These are phyloP conservation scores for Hypoxylon sp. DNA, from an alignment of 2,329 filamentous ascomycete species.

Conservation along the genomic window DNA sequence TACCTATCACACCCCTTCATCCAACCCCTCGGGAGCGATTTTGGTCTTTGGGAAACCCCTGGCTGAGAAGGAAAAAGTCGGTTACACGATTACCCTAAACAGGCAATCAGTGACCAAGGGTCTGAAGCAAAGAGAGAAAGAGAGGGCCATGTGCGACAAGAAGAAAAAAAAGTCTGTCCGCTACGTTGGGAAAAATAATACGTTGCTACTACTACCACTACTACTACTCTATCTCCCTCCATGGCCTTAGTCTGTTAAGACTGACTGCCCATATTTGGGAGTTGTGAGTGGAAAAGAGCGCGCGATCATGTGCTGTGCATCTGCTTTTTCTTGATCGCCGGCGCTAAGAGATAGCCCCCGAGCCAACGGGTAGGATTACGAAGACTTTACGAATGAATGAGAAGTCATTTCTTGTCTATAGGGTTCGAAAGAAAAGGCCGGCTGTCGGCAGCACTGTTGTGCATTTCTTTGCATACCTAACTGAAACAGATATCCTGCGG, in stretches of 20 bases:
- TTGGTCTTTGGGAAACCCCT: too few relatives aligned
- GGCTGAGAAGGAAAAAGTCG: slow-evolving; percentile 17
- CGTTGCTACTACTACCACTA: slow-evolving; percentile 6
- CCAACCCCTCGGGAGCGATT: slow-evolving; percentile 18
- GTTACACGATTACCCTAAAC: slow-evolving; percentile 26
- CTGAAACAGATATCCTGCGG: slow-evolving; percentile 37
- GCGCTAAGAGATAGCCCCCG: background rate
- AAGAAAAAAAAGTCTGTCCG: slow-evolving; percentile 16
- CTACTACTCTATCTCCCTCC: slow-evolving; percentile 2
- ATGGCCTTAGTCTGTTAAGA: background rate
- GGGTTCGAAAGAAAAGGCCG: background rate
- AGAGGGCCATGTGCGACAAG: background rate
- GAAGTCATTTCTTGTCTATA: background rate
- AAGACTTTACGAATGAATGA: background rate
- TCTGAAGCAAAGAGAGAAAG: slow-evolving; percentile 25
- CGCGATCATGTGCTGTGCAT: slow-evolving; percentile 1
- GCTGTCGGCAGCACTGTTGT: background rate
- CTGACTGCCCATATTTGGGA: slow-evolving; percentile 4
- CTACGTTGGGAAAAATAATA: slow-evolving; percentile 25
- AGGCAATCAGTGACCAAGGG: slow-evolving; percentile 19
- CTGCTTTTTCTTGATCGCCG: slow-evolving; percentile 11
- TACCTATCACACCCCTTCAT: background rate
- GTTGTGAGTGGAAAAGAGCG: background rate
- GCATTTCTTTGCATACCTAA: slow-evolving; percentile 23
- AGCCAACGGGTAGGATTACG: background rate